phyloP scores from a whole-genome alignment of 106 monocot genomes.

The Allium fistulosum region DNA sequence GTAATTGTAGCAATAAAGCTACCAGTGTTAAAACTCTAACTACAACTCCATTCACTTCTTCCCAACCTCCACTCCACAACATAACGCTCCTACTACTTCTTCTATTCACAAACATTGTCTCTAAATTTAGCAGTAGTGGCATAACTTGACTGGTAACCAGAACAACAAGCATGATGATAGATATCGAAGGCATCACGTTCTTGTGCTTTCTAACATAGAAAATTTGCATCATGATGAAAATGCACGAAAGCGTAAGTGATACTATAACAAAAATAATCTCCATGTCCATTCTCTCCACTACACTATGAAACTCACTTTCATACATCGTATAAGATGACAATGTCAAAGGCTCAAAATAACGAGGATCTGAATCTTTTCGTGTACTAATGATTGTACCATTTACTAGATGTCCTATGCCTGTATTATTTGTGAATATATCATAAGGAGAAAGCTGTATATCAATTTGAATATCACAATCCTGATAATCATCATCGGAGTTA shows the following conservation, averaged over 20 bases:
- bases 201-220: slow-evolving; percentile 42
- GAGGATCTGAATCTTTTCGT: slow-evolving; percentile 36
- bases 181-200: slow-evolving; percentile 48
- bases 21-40: slow-evolving; percentile 70
- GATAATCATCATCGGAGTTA: not conserved
- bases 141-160: slow-evolving; percentile 51
- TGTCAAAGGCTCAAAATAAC: slow-evolving; percentile 47
- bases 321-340: slow-evolving; percentile 38
- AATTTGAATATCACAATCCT: slow-evolving; percentile 43
- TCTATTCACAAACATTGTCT: slow-evolving; percentile 27
- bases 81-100: slow-evolving; percentile 31
- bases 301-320: slow-evolving; percentile 16
- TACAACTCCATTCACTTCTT: slow-evolving; percentile 68
- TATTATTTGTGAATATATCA: not conserved
- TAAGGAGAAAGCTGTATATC: slow-evolving; percentile 31
- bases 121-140: slow-evolving; percentile 59
- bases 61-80: slow-evolving; percentile 55
- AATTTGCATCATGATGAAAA: slow-evolving; percentile 53
- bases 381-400: slow-evolving; percentile 53
- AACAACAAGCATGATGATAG: slow-evolving; percentile 56
- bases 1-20: slow-evolving; percentile 54
- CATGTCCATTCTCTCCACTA: slow-evolving; percentile 58
- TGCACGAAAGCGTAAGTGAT: slow-evolving; percentile 49
- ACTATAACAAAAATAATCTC: slow-evolving; percentile 57
- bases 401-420: slow-evolving; percentile 11